phyloP scores from a whole-genome alignment of 2,329 filamentous ascomycete genomes.

The Furcasterigmium furcatum region DNA sequence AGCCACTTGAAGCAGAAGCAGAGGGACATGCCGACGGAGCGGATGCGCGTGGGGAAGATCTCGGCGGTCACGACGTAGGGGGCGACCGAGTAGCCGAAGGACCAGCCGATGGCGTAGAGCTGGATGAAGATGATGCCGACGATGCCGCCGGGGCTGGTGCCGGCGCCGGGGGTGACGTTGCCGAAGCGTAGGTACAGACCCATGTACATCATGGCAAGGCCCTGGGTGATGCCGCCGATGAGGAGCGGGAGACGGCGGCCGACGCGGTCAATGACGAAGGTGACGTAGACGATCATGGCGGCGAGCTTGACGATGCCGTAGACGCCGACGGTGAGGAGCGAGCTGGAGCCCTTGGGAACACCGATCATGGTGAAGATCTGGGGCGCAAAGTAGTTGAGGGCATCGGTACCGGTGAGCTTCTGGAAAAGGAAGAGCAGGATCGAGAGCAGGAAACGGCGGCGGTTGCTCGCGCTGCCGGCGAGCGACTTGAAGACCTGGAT shows the following conservation, averaged over 20 bases:
- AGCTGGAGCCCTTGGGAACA: slow-evolving; percentile 22
- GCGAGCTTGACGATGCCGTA: slow-evolving; percentile 20
- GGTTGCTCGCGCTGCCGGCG: slow-evolving; percentile 21
- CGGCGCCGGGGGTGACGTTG: slow-evolving; percentile 21
- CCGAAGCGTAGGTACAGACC: slow-evolving; percentile 29
- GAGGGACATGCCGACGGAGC: slow-evolving; percentile 19
- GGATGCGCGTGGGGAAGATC: slow-evolving; percentile 24
- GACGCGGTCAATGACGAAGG: slow-evolving; percentile 25
- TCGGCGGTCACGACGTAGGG: slow-evolving; percentile 20
- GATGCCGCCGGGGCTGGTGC: slow-evolving; percentile 33
- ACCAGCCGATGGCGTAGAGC: slow-evolving; percentile 24
- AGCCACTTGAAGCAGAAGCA: slow-evolving; percentile 24
- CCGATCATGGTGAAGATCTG: slow-evolving; percentile 36
- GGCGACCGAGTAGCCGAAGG: slow-evolving; percentile 16
- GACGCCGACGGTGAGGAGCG: slow-evolving; percentile 31
- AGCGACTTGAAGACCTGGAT: slow-evolving; percentile 29
- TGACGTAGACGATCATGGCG: slow-evolving; percentile 18
- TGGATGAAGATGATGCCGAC: slow-evolving; percentile 34
- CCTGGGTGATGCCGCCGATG: slow-evolving; percentile 17
- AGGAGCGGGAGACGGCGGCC: slow-evolving; percentile 20
- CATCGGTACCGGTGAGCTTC: slow-evolving; percentile 36
- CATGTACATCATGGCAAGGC: slow-evolving; percentile 20
- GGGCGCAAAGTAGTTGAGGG: slow-evolving; percentile 35
- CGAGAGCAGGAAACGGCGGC: slow-evolving; percentile 27
- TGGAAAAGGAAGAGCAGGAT: slow-evolving; percentile 34